A percentile compares a stretch with the other conserved stretches of the same genome.
Conservation (phyloP, 2,329 filamentous ascomycete species). For the Penicillium aurantiogriseum region DNA sequence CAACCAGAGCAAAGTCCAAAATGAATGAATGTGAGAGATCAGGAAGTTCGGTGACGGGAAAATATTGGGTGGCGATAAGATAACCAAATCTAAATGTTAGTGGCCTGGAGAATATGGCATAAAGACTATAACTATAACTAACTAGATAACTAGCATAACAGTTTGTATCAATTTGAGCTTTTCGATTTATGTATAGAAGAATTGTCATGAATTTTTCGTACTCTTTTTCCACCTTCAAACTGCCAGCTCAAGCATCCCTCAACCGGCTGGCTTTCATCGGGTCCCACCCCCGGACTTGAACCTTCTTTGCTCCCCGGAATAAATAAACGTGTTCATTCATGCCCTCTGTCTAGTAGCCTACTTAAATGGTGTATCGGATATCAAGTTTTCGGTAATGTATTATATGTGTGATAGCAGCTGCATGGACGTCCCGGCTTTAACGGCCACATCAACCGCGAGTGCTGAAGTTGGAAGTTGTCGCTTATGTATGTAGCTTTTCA, state of each 20-base stretch:
- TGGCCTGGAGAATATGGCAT: too few species aligned
- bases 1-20: conserved; percentile 3
- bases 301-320: not conserved
- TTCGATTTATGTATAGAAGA: too few species aligned
- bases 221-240: not conserved
- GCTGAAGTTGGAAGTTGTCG: not conserved
- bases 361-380: too few species aligned
- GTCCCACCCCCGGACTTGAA: too few species aligned
- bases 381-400: too few species aligned
- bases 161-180: too few species aligned
- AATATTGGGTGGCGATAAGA: conserved; percentile 14
- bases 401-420: not conserved
- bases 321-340: not conserved
- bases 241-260: not conserved
- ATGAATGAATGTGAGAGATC: not conserved
- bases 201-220: too few species aligned
- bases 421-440: not conserved
- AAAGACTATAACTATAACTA: too few species aligned
- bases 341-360: not conserved
- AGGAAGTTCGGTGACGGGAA: not conserved
- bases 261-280: too few species aligned
- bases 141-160: too few species aligned
- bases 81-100: not conserved
- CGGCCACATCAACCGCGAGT: not conserved
- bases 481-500: not conserved